Conservation (phyloP, 495 filamentous ascomycete genomes). For the Cairneyella variabilis region DNA sequence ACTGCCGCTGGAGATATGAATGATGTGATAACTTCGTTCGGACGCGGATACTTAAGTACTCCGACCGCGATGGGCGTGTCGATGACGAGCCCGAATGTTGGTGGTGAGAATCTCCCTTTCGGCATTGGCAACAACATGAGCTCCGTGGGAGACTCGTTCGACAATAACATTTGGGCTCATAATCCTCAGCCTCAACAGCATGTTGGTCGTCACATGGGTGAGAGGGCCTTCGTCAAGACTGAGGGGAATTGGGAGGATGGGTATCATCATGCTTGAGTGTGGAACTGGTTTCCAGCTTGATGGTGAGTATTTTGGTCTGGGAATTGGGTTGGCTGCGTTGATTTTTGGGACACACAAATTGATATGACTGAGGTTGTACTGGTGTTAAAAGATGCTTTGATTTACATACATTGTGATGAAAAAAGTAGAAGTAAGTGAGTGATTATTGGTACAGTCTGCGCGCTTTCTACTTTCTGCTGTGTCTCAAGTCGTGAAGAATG, state of each 20-base stretch:
- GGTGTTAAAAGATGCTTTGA: no score
- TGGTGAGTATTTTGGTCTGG: neutral
- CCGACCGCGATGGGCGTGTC: neutral
- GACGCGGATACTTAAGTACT: neutral
- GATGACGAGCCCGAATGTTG: neutral
- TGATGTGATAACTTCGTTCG: neutral
- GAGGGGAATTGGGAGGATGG: slow-evolving; percentile 24
- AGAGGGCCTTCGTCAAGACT: slow-evolving; percentile 19
- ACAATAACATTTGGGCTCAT: neutral
- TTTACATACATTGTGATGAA: no score
- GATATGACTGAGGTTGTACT: no score
- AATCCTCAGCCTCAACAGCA: neutral
- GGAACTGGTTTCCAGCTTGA: neutral
- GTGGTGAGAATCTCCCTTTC: neutral
- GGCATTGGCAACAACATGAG: neutral
- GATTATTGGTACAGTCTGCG: no score
- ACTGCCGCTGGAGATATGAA: neutral
- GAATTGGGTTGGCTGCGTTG: neutral
- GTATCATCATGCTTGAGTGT: slow-evolving; percentile 5
- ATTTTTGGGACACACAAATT: no score
- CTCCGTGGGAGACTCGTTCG: neutral
- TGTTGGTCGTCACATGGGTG: neutral
- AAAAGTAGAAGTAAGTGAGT: no score
- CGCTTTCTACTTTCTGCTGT: no score
- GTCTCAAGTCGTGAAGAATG: no score